Conservation (phyloP, 208 protist genomes). For the Trypanosoma scelopori region DNA sequence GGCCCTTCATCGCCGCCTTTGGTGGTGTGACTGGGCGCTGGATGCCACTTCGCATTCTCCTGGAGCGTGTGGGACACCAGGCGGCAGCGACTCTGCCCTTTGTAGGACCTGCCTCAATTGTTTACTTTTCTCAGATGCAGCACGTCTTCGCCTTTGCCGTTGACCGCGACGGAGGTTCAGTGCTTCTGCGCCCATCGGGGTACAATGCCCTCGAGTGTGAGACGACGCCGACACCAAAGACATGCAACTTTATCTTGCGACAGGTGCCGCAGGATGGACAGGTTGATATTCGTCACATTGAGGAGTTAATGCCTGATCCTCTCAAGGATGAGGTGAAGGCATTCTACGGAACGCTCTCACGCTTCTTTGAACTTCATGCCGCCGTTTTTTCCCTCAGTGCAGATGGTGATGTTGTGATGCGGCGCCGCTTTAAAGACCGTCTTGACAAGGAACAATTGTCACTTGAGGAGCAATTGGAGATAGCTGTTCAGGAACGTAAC, state of each 20-base stretch:
- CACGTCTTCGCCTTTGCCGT: slow-evolving; percentile 85
- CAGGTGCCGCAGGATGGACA: slow-evolving; percentile 49
- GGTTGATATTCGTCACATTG: slow-evolving; percentile 46
- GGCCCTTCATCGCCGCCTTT: slow-evolving; percentile 61
- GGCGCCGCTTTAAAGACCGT: slow-evolving; percentile 65
- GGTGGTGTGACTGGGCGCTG: slow-evolving; percentile 57
- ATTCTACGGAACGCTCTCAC: slow-evolving; percentile 63
- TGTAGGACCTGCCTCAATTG: slow-evolving; percentile 56
- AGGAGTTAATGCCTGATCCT: slow-evolving; percentile 31
- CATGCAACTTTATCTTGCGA: slow-evolving; percentile 51
- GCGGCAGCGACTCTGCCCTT: slow-evolving; percentile 59
- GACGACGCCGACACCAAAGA: slow-evolving; percentile 79
- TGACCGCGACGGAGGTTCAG: slow-evolving; percentile 44
- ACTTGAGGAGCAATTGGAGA: slow-evolving; percentile 82
- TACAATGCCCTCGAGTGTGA: slow-evolving; percentile 57
- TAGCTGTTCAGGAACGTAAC: slow-evolving; percentile 58
- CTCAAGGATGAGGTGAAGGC: slow-evolving; percentile 43
- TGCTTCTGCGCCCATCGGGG: slow-evolving; percentile 63
- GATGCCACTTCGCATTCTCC: slow-evolving; percentile 77
- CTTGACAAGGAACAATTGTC: slow-evolving; percentile 52
- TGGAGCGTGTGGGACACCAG: slow-evolving; percentile 49
- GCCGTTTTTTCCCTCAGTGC: slow-evolving; percentile 69
- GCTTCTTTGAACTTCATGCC: slow-evolving; percentile 65
- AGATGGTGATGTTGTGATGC: slow-evolving; percentile 74
- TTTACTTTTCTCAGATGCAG: slow-evolving; percentile 93